A percentile compares a stretch with the other conserved stretches of the same genome.
Conservation (phyloP, 148 eudicot genomes). For the Euryodendron excelsum region DNA sequence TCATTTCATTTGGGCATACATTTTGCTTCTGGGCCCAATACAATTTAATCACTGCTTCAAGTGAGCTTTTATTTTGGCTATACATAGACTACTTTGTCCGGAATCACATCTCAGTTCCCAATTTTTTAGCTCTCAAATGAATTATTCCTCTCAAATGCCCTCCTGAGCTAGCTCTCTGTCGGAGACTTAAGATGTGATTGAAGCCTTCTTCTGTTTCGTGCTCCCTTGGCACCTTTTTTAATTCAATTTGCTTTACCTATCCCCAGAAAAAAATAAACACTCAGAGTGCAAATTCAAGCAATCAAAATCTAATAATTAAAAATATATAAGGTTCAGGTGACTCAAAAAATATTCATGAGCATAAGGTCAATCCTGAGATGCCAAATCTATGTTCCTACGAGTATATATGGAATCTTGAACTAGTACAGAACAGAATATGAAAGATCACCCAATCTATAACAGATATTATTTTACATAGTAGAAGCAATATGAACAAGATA, state of each 20-base stretch:
- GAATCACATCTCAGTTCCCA: no score
- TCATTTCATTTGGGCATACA: no score
- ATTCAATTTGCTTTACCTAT: no score
- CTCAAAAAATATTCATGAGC: background rate
- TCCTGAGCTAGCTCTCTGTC: no score
- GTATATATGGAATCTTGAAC: background rate
- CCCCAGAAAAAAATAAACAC: background rate
- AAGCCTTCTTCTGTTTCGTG: no score
- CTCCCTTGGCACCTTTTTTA: no score
- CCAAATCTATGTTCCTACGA: background rate
- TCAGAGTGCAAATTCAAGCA: background rate
- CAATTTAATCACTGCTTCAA: no score
- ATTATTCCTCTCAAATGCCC: background rate
- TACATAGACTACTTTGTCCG: no score
- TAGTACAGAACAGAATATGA: background rate
- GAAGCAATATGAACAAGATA: background rate
- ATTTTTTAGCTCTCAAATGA: background rate
- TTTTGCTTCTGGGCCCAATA: no score
- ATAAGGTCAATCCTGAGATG: background rate
- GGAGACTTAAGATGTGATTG: no score
- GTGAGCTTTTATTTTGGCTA: no score
- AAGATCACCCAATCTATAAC: background rate
- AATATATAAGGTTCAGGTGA: background rate
- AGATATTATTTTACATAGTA: background rate
- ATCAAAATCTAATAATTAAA: background rate